Conservation (phyloP, 768 basidiomycete genomes). For the Amanita thiersii region DNA sequence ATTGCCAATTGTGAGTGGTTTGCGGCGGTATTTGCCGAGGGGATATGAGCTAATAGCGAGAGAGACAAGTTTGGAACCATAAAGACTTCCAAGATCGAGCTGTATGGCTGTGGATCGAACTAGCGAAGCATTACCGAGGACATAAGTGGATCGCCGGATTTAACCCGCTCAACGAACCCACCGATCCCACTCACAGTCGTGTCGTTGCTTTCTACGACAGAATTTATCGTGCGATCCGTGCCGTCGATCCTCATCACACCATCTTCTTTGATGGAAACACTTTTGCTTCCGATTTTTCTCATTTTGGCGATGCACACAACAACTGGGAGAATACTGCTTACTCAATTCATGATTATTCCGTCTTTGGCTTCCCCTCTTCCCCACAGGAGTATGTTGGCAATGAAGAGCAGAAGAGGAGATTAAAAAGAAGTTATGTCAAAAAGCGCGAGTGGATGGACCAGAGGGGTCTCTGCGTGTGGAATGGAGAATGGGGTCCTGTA, state of each 20-base stretch:
- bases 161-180: conserved; percentile 80
- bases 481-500: conserved; percentile 82
- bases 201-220: conserved; percentile 62
- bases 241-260: conserved; percentile 59
- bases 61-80: conserved; percentile 56
- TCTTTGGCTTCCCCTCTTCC: conserved; percentile 63
- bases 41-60: not conserved
- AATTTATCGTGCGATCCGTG: conserved; percentile 62
- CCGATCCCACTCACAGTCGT: conserved; percentile 59
- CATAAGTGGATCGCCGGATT: conserved; percentile 85
- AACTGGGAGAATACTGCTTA: conserved; percentile 68
- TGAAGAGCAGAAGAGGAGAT: conserved; percentile 40
- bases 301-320: conserved; percentile 55
- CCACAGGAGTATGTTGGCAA: conserved; percentile 46
- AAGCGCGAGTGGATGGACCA: conserved; percentile 76
- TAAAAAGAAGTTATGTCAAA: conserved; percentile 56
- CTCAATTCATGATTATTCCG: conserved; percentile 71
- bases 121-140: conserved; percentile 67
- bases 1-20: conserved; percentile 44
- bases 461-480: conserved; percentile 60
- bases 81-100: conserved; percentile 79
- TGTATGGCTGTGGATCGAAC: conserved; percentile 70
- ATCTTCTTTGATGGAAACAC: conserved; percentile 84
- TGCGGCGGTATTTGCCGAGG: not conserved
- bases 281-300: conserved; percentile 71